Evolutionary conservation across 257 asterid species (phyloP).

Genomic region (Ocimum tenuiflorum): DNA sequence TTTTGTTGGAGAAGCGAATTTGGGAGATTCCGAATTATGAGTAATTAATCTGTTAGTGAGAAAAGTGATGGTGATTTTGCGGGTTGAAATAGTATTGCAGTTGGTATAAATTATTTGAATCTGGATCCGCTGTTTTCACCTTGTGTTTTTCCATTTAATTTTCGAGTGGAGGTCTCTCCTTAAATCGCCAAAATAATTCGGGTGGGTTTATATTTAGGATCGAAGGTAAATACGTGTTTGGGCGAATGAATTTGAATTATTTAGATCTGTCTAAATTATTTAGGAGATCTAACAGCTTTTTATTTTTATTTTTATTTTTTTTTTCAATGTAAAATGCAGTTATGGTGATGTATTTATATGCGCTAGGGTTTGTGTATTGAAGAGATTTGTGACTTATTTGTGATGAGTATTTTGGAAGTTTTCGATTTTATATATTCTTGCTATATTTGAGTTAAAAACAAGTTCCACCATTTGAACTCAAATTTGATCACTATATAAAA

Average conservation of each 20-base stretch:
- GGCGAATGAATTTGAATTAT: too few relatives aligned
- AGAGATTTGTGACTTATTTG: background rate
- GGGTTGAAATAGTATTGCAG: conserved; percentile 13
- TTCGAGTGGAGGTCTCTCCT: too few relatives aligned
- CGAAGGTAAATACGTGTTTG: too few relatives aligned
- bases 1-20: background rate
- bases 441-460: background rate
- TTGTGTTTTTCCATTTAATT: background rate
- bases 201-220: too few relatives aligned
- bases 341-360: background rate
- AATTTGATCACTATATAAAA: too few relatives aligned
- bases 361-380: too few relatives aligned
- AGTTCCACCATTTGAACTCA: too few relatives aligned
- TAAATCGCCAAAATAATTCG: too few relatives aligned
- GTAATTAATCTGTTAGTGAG: conserved; percentile 5
- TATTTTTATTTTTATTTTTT: background rate
- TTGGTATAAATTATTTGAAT: background rate
- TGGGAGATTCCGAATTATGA: conserved; percentile 21
- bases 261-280: too few relatives aligned
- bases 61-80: background rate
- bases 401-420: background rate
- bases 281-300: too few relatives aligned
- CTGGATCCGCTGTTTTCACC: background rate
- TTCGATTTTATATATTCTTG: background rate
- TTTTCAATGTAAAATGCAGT: background rate